Base-by-base conservation (phyloP, 768 basidiomycete genomes). In the Pleurotus pulmonarius region DNA sequence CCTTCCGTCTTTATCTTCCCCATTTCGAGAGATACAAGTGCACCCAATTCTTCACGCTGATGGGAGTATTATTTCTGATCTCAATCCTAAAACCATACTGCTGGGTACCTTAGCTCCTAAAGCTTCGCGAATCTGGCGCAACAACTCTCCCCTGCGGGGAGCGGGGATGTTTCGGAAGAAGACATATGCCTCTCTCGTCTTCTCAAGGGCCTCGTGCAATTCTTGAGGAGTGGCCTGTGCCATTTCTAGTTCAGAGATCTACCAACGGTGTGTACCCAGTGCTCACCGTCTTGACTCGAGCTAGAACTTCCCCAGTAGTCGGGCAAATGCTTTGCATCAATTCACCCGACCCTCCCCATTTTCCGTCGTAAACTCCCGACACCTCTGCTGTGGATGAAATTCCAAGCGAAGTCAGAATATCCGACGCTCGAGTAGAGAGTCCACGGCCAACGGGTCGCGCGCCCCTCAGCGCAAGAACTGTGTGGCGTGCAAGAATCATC, bases 1-100 rank as follows among this genome's bases (percentile, higher is more conserved):
- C 95, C 95, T 69, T 97, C 95, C 13, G 89, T 87, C 63, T 78
- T 81, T 61, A 97, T 94, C 75, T 98, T 87, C 15, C 96, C 91
- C 90, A 93, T 92, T 69, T 92, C 91, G 12, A 94, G 78, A 41
- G 90, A 88, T 7, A 96, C 84, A 16, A 96, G 78, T 11, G 88
- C 86, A 49, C 93, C 93, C 4, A 96, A 79, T 38, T 79, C 85
- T 54, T 89, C 83, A 29, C 88, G 80, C 90, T 94, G 63, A 45
- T 60, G 41, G n/a, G 54, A 53, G 55, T 25, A 64, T 57, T 60
- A 34, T 8, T 34, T 34, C 29, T 34, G 29, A 34, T 34, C 29
- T 11, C 29, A 34, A 34, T 34, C 29, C 8, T 34, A 34, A 34
- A 15, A 45, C 22, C 16, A 18, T 43, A 55, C 24, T 44, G 46